Conservation (phyloP, 441 rosid genomes). For the Jatropha podagrica region DNA sequence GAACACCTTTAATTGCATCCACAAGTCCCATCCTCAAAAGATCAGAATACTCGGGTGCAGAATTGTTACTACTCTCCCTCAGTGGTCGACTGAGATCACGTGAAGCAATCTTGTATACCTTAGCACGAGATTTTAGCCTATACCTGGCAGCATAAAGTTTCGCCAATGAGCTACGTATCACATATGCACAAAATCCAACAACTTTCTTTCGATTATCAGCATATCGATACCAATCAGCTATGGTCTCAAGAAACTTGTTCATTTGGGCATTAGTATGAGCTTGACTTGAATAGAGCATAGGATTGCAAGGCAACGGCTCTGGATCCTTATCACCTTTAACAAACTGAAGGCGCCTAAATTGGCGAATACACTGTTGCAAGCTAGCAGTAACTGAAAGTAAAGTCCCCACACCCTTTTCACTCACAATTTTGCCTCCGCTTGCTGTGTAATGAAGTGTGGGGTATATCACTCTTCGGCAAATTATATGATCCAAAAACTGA, state of each 20-base stretch:
- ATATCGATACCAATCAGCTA: constrained; percentile 97
- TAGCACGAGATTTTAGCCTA: constrained; percentile 94
- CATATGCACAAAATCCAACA: constrained; percentile 96
- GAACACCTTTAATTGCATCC: constrained; percentile 96
- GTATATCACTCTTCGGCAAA: constrained; percentile 74
- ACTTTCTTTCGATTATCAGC: constrained; percentile 95
- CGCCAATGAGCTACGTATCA: constrained; percentile 92
- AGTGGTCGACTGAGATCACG: constrained; percentile 85
- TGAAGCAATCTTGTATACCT: constrained; percentile 81
- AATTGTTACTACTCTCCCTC: constrained; percentile 78
- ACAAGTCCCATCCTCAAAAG: constrained; percentile 96
- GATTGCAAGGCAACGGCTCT: constrained; percentile 91
- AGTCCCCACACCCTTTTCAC: constrained; percentile 87
- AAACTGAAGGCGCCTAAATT: constrained; percentile 73
- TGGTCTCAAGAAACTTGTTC: constrained; percentile 97
- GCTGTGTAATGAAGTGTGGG: constrained; percentile 87
- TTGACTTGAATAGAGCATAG: constrained; percentile 97
- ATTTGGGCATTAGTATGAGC: constrained; percentile 97
- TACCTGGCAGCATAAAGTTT: constrained; percentile 96
- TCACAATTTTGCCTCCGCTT: constrained; percentile 79
- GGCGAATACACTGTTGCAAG: constrained; percentile 81
- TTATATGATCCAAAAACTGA: constrained; percentile 91
- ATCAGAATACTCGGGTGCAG: constrained; percentile 96
- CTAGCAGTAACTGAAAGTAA: constrained; percentile 94
- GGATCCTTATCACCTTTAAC: constrained; percentile 97